Base-by-base conservation (phyloP, 2,329 filamentous ascomycete species). In the Talaromyces sp. region DNA sequence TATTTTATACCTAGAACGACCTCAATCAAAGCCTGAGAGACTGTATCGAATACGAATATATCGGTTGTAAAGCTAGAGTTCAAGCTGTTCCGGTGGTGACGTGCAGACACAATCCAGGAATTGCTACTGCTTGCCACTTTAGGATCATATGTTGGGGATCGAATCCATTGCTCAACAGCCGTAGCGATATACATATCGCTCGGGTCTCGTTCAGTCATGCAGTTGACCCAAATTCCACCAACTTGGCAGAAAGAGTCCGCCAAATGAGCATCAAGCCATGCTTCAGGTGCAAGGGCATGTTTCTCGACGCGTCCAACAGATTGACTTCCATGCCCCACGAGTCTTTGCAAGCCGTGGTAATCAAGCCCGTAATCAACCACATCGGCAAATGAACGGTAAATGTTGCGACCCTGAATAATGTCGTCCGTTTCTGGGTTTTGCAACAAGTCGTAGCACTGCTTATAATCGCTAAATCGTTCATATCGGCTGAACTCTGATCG, bases 401-500 rank as follows among this genome's bases (percentile, higher is more conserved):
- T 56, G 9, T 66, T 67, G 11, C 66, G 61, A 11, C 68, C 67
- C 47, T 67, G 57, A 16, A 69, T 31, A 5, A 68, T 47, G 14
- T 67, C 66, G 22, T 67, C 65, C 49, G 63, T 61, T n/a, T 56
- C 65, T 13, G 62, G 39, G 14, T 14, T 33, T 16, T 61, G 45
- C 19, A 50, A 16, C 7, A 63, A 66, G 14, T 52, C 59, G 11
- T 50, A 41, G 50, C n/a, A 77, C 4, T 72, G 73, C 19, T 73
- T 49, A 57, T 76, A 71, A 16, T 67, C 69, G 33, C 78, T 68
- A 0, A 81, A 71, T 22, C 78, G 74, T 63, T 72, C 71, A 41
- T 69, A 75, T 1, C 72, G 71, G 0, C 59, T 63, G 54, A 78
- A 76, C 35, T 74, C 71, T 9, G 4, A 19, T n/a, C 16, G 41